Conservation (phyloP, 2,329 filamentous ascomycete species). For the Teratosphaeria destructans region DNA sequence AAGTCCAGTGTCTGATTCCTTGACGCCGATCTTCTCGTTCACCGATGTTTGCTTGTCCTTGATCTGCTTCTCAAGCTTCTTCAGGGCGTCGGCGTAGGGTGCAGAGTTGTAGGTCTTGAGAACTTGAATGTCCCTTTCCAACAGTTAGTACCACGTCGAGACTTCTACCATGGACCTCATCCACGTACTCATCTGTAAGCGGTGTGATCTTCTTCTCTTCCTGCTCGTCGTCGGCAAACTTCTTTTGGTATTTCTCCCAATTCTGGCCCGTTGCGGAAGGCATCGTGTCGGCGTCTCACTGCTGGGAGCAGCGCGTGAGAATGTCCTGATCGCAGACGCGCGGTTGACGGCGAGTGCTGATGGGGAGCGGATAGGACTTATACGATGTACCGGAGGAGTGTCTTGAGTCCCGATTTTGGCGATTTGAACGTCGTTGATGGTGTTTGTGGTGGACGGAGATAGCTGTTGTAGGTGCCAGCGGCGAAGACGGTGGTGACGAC, state of each 20-base stretch:
- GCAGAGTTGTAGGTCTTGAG: conserved; percentile 98
- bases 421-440: neutral
- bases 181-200: conserved; percentile 80
- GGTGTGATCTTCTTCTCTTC: conserved; percentile 99
- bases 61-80: conserved; percentile 98
- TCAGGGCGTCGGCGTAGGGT: conserved; percentile 84
- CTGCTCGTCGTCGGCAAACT: conserved; percentile 89
- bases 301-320: neutral
- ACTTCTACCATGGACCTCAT: neutral
- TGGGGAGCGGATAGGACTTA: neutral
- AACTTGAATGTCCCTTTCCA: conserved; percentile 88
- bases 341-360: neutral
- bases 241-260: conserved; percentile 99
- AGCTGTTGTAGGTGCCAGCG: neutral
- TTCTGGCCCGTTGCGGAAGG: conserved; percentile 85
- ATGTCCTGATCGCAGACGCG: neutral
- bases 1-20: conserved; percentile 97
- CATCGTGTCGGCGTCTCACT: conserved; percentile 44
- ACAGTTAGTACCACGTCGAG: conserved; percentile 22
- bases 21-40: conserved; percentile 84
- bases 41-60: conserved; percentile 98
- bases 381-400: neutral
- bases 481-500: neutral
- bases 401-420: neutral
- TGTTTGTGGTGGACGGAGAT: neutral